Conservation (phyloP, 2,329 filamentous ascomycete genomes). For the Diaporthe sp. region DNA sequence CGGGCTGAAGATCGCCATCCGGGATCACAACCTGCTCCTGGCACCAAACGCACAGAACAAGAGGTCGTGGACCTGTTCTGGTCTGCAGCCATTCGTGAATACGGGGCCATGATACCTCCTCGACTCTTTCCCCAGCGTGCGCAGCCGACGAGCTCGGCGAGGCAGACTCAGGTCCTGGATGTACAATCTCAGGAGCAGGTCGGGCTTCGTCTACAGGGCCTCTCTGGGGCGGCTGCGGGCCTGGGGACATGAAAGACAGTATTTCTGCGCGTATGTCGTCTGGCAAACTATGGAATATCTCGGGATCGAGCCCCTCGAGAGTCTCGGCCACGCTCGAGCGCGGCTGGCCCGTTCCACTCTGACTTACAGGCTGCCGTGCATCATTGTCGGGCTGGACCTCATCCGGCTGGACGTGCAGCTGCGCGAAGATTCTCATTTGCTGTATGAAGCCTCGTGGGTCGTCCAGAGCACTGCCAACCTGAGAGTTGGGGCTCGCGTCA, state of each 20-base stretch:
- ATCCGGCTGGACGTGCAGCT: not conserved
- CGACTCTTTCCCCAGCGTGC: not conserved
- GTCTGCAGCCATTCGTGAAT: constrained; percentile 6
- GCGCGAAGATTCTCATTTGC: not conserved
- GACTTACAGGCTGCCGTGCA: not conserved
- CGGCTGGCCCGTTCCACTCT: no score
- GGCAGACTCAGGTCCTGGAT: no score
- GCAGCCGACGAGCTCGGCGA: not conserved
- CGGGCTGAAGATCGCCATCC: not conserved
- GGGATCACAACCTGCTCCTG: not conserved
- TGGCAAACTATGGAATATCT: not conserved
- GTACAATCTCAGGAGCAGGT: not conserved
- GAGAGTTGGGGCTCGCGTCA: not conserved
- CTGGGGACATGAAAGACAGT: not conserved
- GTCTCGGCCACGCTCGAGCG: not conserved
- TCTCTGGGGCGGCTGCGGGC: not conserved
- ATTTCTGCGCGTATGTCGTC: not conserved
- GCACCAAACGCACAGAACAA: not conserved
- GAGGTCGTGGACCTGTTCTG: not conserved
- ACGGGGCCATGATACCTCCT: not conserved
- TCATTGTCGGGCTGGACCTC: not conserved
- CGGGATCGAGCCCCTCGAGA: not conserved
- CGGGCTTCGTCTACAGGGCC: not conserved
- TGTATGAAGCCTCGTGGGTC: not conserved
- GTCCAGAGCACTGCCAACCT: not conserved